Percentiles rank a stretch among this genome's conserved stretches.
Evolutionary conservation across 106 monocot genomes (phyloP).

Genomic region (Vanilla planifolia): DNA sequence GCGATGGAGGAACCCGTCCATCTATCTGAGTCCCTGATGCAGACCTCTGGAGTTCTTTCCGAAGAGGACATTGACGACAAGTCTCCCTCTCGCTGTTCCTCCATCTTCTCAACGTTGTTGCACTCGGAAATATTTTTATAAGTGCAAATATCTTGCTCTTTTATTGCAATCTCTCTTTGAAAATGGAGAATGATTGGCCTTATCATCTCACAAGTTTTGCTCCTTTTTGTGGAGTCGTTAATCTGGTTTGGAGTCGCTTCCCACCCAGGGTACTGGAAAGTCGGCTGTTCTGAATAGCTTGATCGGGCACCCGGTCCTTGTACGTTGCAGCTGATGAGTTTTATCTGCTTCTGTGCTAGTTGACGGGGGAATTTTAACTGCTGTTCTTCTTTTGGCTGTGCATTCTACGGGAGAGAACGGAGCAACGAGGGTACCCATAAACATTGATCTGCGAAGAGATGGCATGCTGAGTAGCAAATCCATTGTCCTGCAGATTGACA

Average conservation of each 20-base stretch:
- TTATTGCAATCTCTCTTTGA: too few species aligned
- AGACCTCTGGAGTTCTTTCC: constrained; percentile 61
- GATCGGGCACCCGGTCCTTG: constrained; percentile 94
- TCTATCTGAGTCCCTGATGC: constrained; percentile 59
- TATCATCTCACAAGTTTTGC: not conserved
- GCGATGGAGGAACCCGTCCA: constrained; percentile 56
- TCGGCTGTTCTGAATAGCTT: constrained; percentile 91
- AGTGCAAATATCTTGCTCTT: constrained; percentile 10
- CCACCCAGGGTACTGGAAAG: constrained; percentile 81
- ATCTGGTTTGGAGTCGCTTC: not conserved
- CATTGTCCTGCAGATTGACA: constrained; percentile 84
- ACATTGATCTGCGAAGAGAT: constrained; percentile 69
- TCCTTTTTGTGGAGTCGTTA: not conserved
- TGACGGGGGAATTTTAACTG: not conserved
- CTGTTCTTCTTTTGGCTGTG: constrained; percentile 5
- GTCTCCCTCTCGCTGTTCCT: constrained; percentile 13
- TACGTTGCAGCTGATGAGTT: constrained; percentile 17
- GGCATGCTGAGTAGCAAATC: constrained; percentile 65
- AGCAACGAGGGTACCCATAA: constrained; percentile 85
- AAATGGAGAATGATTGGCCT: not conserved
- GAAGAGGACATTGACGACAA: constrained; percentile 57
- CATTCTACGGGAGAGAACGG: constrained; percentile 98
- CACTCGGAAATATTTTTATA: constrained; percentile 63
- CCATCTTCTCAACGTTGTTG: constrained; percentile 69
- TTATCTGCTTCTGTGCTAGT: not conserved